phyloP scores from a whole-genome alignment of 495 filamentous ascomycete species.

The Hyphodiscus hymeniophilus region DNA sequence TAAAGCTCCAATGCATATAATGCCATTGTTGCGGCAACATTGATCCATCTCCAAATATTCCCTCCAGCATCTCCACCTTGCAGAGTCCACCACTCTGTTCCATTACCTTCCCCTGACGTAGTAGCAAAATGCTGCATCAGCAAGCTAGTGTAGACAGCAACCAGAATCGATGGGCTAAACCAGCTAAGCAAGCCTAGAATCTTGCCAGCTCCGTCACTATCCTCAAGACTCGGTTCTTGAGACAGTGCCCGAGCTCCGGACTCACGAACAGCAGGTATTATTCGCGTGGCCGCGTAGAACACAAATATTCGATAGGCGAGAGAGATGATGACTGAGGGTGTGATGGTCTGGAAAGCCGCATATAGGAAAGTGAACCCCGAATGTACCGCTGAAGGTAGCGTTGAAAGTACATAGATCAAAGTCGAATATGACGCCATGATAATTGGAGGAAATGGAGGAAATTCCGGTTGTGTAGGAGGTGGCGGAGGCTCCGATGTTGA shows the following conservation, averaged over 20 bases:
- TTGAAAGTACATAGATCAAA: constrained; percentile 72
- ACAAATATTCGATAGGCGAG: constrained; percentile 88
- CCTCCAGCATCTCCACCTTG: constrained; percentile 72
- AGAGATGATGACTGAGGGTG: constrained; percentile 88
- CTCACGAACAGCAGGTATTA: constrained; percentile 88
- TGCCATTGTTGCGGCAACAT: constrained; percentile 77
- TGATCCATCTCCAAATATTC: constrained; percentile 89
- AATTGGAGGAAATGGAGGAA: constrained; percentile 89
- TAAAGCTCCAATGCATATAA: constrained; percentile 85
- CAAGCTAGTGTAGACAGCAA: constrained; percentile 94
- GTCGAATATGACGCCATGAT: constrained; percentile 99
- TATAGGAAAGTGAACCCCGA: constrained; percentile 80
- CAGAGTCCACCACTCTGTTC: constrained; percentile 70
- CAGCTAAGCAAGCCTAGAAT: constrained; percentile 76
- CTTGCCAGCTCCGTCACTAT: constrained; percentile 72
- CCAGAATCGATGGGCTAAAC: constrained; percentile 86
- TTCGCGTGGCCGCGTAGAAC: constrained; percentile 89
- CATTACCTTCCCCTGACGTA: constrained; percentile 50
- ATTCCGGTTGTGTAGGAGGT: constrained; percentile 58
- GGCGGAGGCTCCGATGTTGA: constrained; percentile 41
- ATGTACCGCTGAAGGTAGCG: constrained; percentile 73
- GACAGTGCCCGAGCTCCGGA: constrained; percentile 73
- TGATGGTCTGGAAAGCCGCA: constrained; percentile 86
- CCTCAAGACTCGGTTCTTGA: constrained; percentile 75
- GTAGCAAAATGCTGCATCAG: constrained; percentile 90